A percentile compares a stretch with the other conserved stretches of the same genome.
These are phyloP conservation scores for Pleurotus eryngii DNA, from an alignment of 768 basidiomycete genomes.

Conservation along the genomic window DNA sequence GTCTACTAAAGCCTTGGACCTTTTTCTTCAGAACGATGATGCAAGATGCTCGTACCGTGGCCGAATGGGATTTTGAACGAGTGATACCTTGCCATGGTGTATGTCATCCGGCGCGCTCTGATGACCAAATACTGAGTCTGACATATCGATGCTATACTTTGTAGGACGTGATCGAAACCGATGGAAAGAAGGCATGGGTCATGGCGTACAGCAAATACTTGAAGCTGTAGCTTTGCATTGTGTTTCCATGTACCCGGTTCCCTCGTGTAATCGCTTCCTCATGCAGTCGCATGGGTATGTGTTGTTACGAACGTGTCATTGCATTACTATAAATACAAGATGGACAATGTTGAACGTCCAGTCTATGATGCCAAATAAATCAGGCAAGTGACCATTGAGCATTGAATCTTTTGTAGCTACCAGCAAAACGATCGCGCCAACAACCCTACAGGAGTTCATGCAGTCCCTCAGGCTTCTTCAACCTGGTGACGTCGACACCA, in stretches of 20 bases:
- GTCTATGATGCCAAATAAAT: conserved; percentile 12
- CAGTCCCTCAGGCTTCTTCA: conserved; percentile 63
- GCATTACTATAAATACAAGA: conserved; percentile 4
- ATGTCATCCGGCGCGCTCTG: conserved; percentile 9
- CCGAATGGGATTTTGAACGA: conserved; percentile 69
- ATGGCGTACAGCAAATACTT: conserved; percentile 26
- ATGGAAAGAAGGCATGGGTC: conserved; percentile 38
- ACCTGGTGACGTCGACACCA: conserved; percentile 58
- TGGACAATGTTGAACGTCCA: conserved; percentile 57
- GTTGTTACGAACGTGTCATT: neutral
- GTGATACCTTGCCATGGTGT: conserved; percentile 72
- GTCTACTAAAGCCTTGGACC: neutral
- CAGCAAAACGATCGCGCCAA: conserved; percentile 9
- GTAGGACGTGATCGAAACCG: conserved; percentile 47
- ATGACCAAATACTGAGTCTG: neutral
- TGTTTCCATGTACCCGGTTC: neutral
- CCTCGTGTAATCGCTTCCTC: neutral
- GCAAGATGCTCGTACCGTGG: conserved; percentile 60
- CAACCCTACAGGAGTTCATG: conserved; percentile 12
- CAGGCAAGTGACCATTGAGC: conserved; percentile 26
- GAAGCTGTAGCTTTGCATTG: conserved; percentile 3
- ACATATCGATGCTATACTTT: neutral
- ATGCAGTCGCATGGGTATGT: neutral
- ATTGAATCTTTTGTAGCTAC: conserved; percentile 49
- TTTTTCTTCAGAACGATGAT: conserved; percentile 47